Evolutionary conservation across 1,139 yeast species (phyloP).

Genomic region (Magnusiomyces sp.): DNA sequence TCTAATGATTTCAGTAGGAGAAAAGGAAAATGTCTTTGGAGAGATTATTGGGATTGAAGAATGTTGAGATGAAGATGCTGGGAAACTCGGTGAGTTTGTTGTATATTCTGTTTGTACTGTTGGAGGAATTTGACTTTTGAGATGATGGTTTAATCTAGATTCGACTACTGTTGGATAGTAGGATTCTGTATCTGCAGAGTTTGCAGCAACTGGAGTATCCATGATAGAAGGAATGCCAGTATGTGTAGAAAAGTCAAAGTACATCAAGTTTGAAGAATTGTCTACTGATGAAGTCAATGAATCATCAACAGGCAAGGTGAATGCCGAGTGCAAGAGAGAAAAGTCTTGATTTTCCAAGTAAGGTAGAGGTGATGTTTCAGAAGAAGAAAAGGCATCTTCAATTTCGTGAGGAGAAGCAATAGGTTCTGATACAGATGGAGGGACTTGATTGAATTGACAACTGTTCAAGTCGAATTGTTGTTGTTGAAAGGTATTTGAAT

Average conservation of each 20-base stretch:
- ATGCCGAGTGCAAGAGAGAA: too few species aligned
- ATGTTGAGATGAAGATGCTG: background rate
- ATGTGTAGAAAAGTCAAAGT: too few species aligned
- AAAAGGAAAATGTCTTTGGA: background rate
- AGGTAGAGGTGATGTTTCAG: background rate
- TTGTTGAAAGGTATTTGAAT: background rate
- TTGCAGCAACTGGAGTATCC: background rate
- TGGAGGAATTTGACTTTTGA: background rate
- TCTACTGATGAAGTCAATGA: too few species aligned
- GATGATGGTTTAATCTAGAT: background rate
- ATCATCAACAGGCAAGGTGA: too few species aligned
- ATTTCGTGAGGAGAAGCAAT: background rate
- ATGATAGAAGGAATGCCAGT: background rate
- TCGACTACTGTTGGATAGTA: background rate
- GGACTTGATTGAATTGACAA: background rate
- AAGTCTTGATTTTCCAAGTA: background rate
- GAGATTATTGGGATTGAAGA: background rate
- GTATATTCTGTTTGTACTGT: background rate
- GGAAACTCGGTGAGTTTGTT: background rate
- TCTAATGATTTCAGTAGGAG: too few species aligned
- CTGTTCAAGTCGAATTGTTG: background rate
- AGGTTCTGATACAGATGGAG: background rate
- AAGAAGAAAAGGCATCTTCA: background rate
- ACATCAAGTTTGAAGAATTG: too few species aligned
- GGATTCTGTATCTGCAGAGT: background rate